Conservation (phyloP, 192 early-diverging fungal genomes). For the Entomortierella beljakovae region DNA sequence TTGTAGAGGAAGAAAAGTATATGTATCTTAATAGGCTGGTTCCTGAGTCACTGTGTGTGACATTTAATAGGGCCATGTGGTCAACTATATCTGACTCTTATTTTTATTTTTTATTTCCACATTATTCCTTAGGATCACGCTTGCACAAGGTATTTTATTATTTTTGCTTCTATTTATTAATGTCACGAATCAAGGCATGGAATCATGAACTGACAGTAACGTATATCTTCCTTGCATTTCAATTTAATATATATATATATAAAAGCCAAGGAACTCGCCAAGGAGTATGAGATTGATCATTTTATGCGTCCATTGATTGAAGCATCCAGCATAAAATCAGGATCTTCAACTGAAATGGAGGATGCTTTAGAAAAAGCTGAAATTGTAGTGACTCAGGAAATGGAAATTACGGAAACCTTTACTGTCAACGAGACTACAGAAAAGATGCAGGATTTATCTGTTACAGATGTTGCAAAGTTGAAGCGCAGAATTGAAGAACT, state of each 20-base stretch:
- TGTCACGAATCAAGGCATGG: too few relatives aligned
- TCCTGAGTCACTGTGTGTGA: constrained; percentile 10
- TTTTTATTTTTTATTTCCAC: background rate
- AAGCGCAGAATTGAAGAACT: constrained; percentile 51
- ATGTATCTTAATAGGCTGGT: background rate
- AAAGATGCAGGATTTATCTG: constrained; percentile 25
- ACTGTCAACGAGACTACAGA: constrained; percentile 28
- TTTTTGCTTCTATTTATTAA: background rate
- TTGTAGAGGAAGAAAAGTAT: background rate
- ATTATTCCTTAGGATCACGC: constrained; percentile 30
- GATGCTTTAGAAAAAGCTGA: constrained; percentile 15
- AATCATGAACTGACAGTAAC: too few relatives aligned
- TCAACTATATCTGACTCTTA: background rate
- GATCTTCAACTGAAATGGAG: background rate
- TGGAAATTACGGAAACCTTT: background rate
- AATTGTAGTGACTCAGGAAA: background rate
- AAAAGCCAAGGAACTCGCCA: constrained; percentile 37
- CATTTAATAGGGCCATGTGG: constrained; percentile 12
- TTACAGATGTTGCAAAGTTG: constrained; percentile 27
- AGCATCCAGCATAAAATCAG: constrained; percentile 6
- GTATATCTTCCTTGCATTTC: too few relatives aligned
- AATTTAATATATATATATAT: background rate
- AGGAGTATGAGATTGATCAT: constrained; percentile 43
- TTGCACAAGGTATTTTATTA: constrained; percentile 33
- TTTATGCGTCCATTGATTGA: constrained; percentile 51